A percentile compares a stretch with the other conserved stretches of the same genome.
Conservation (phyloP, 1,139 yeast species). For the Meyerozyma sp. region DNA sequence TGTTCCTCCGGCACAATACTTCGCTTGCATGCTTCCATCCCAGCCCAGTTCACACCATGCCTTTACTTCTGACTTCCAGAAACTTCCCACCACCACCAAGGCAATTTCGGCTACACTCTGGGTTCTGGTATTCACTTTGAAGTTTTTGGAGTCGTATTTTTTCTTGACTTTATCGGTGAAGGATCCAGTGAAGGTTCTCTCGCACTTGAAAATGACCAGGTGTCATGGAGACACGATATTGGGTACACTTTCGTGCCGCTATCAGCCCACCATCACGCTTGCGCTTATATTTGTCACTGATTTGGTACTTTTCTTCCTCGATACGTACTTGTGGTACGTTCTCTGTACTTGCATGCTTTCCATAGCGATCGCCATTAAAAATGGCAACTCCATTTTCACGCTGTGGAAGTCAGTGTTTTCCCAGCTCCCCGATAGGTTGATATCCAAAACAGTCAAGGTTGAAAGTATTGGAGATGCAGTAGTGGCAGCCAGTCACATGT, state of each 20-base stretch:
- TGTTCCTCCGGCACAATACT: slow-evolving; percentile 45
- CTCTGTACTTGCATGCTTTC: slow-evolving; percentile 76
- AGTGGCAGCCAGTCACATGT: slow-evolving; percentile 58
- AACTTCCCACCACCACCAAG: slow-evolving; percentile 43
- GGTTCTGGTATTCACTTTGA: slow-evolving; percentile 64
- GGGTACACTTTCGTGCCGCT: slow-evolving; percentile 48
- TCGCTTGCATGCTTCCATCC: slow-evolving; percentile 20
- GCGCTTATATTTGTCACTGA: slow-evolving; percentile 58
- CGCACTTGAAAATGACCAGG: slow-evolving; percentile 51
- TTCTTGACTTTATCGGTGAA: slow-evolving; percentile 71
- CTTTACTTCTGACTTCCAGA: slow-evolving; percentile 53
- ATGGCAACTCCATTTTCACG: slow-evolving; percentile 76
- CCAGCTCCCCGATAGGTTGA: slow-evolving; percentile 66
- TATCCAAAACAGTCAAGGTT: slow-evolving; percentile 28
- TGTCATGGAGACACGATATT: slow-evolving; percentile 57
- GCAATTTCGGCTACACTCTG: slow-evolving; percentile 60
- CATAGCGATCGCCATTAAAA: slow-evolving; percentile 58
- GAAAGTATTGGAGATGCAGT: slow-evolving; percentile 43
- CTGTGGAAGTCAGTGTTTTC: slow-evolving; percentile 85
- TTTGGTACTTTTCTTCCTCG: slow-evolving; percentile 70
- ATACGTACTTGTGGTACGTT: slow-evolving; percentile 86
- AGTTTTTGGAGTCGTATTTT: slow-evolving; percentile 75
- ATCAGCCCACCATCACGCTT: slow-evolving; percentile 57
- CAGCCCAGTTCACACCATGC: slow-evolving; percentile 17
- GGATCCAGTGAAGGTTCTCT: slow-evolving; percentile 71